These are phyloP conservation scores for Chrysosporium keratinophilum DNA, from an alignment of 2,329 filamentous ascomycete species.

Conservation along the genomic window DNA sequence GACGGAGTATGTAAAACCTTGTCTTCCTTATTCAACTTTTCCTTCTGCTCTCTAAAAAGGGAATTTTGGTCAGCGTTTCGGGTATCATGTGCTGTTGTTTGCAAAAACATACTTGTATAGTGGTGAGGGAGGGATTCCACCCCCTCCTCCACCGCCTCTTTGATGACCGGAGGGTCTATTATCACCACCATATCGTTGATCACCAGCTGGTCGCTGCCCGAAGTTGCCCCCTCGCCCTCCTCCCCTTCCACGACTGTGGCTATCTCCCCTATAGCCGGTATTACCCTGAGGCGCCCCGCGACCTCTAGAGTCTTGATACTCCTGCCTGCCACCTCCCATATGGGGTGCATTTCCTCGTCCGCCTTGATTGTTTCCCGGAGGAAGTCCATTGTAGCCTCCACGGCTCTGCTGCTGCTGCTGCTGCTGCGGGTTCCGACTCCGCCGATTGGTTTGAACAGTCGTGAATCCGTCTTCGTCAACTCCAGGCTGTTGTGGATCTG, in stretches of 20 bases:
- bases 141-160: background rate
- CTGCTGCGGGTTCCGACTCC: background rate
- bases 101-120: constrained; percentile 2
- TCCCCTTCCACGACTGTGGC: constrained; percentile 18
- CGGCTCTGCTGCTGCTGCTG: background rate
- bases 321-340: background rate
- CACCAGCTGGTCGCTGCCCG: background rate
- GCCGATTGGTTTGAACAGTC: background rate
- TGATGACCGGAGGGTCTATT: background rate
- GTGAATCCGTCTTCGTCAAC: constrained; percentile 1
- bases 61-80: background rate
- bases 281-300: constrained; percentile 15
- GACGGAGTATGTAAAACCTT: constrained; percentile 1
- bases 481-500: background rate
- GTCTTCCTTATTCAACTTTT: too few relatives aligned
- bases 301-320: background rate
- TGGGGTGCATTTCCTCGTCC: background rate
- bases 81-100: background rate
- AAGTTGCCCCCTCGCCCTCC: constrained; percentile 15
- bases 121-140: background rate
- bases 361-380: background rate
- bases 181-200: background rate
- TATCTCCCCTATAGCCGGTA: constrained; percentile 17
- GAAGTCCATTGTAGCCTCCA: background rate
- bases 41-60: background rate